phyloP scores from a whole-genome alignment of 106 monocot genomes.

The Dioscorea dumetorum region DNA sequence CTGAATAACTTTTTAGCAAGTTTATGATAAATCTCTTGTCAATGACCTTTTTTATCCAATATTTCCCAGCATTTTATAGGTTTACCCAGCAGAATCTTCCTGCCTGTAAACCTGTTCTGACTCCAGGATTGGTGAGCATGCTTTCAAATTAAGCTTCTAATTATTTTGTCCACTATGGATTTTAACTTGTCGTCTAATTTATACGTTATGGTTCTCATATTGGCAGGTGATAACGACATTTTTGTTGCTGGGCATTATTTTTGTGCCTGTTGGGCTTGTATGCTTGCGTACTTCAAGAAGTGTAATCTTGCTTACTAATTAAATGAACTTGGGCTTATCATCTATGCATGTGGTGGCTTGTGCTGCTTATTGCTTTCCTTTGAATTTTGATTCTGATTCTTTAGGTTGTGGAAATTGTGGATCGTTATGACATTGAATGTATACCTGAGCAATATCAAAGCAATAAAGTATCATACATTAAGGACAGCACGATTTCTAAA shows the following conservation, averaged over 20 bases:
- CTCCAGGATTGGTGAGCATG: slow-evolving; percentile 68
- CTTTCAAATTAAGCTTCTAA: background rate
- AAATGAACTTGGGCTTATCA: background rate
- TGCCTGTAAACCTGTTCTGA: slow-evolving; percentile 63
- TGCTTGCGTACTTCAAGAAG: slow-evolving; percentile 59
- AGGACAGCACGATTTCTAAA: slow-evolving; percentile 80
- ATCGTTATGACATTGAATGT: slow-evolving; percentile 79
- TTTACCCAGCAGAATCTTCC: slow-evolving; percentile 91
- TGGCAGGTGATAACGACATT: slow-evolving; percentile 74
- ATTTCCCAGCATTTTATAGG: slow-evolving; percentile 51
- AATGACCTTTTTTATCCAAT: slow-evolving; percentile 6
- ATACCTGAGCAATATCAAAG: slow-evolving; percentile 62
- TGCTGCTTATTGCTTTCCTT: too few species aligned
- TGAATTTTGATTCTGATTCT: slow-evolving; percentile 7
- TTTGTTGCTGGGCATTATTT: slow-evolving; percentile 53
- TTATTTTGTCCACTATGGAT: slow-evolving; percentile 1
- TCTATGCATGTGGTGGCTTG: too few species aligned
- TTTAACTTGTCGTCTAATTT: too few species aligned
- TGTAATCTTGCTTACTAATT: slow-evolving; percentile 20
- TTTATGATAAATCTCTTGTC: background rate
- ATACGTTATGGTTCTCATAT: background rate
- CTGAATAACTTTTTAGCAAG: too few species aligned
- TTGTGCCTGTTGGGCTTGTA: slow-evolving; percentile 65
- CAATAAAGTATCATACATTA: slow-evolving; percentile 79
- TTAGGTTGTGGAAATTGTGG: slow-evolving; percentile 69